Conservation (phyloP, 192 early-diverging fungal species). For the Rhizophagus sp. region DNA sequence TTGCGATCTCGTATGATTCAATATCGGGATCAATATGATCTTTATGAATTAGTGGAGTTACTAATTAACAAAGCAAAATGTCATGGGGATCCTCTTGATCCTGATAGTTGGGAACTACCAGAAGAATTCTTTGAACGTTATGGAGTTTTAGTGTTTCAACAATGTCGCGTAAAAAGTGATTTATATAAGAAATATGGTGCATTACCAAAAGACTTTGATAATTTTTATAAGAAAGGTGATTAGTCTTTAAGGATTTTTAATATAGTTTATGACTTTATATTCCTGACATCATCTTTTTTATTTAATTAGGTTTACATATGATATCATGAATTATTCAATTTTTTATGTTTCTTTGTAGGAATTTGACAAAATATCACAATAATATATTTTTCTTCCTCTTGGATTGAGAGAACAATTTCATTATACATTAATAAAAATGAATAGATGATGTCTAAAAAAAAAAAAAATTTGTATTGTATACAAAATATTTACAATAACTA, state of each 20-base stretch:
- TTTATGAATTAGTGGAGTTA: conserved; percentile 38
- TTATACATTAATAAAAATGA: too few species aligned
- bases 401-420: too few species aligned
- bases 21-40: conserved; percentile 36
- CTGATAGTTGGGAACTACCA: conserved; percentile 43
- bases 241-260: neutral
- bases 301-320: neutral
- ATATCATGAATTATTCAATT: neutral
- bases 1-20: conserved; percentile 43
- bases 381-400: too few species aligned
- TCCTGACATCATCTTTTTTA: neutral
- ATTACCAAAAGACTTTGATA: conserved; percentile 3
- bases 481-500: neutral
- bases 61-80: conserved; percentile 39
- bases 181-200: conserved; percentile 7
- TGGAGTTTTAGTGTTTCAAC: conserved; percentile 26
- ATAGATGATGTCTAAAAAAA: too few species aligned
- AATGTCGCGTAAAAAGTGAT: conserved; percentile 4
- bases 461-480: neutral
- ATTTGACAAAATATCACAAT: neutral
- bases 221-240: neutral
- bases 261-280: neutral
- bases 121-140: conserved; percentile 43
- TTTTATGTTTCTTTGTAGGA: neutral
- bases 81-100: conserved; percentile 44